These are phyloP conservation scores for Yamadazyma friedrichii DNA, from an alignment of 1,139 yeast species.

Conservation along the genomic window DNA sequence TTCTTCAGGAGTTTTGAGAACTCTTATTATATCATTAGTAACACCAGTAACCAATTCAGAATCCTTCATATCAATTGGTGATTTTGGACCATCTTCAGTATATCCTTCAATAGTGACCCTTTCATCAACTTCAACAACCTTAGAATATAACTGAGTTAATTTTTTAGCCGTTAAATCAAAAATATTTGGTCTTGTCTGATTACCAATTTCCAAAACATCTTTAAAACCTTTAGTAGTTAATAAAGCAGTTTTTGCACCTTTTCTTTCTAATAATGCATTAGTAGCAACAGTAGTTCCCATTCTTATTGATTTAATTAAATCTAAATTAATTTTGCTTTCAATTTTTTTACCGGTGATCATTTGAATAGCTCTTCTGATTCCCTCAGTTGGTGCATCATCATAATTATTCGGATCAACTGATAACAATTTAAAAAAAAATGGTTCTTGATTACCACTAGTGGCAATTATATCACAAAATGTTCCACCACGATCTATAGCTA, in stretches of 20 bases:
- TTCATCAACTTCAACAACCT: constrained; percentile 68
- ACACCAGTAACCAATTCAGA: constrained; percentile 48
- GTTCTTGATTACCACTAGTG: constrained; percentile 13
- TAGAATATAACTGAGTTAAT: constrained; percentile 57
- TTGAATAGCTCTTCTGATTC: constrained; percentile 21
- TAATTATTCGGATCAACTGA: constrained; percentile 24
- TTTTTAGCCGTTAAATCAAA: constrained; percentile 60
- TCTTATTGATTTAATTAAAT: constrained; percentile 47
- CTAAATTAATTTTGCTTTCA: constrained; percentile 18
- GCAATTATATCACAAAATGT: constrained; percentile 20
- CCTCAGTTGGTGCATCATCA: constrained; percentile 22
- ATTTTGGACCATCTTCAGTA: constrained; percentile 52
- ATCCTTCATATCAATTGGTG: constrained; percentile 14
- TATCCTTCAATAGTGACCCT: constrained; percentile 68
- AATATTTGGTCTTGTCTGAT: constrained; percentile 70
- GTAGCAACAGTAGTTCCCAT: constrained; percentile 87
- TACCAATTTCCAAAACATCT: constrained; percentile 67
- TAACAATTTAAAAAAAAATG: constrained; percentile 19
- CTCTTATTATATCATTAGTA: constrained; percentile 67
- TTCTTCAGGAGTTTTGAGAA: constrained; percentile 44
- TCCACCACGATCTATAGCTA: constrained; percentile 23
- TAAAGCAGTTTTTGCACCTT: constrained; percentile 63
- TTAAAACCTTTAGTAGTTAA: constrained; percentile 63
- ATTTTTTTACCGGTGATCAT: constrained; percentile 13
- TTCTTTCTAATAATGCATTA: constrained; percentile 66